Evolutionary conservation across 2,329 filamentous ascomycete species (phyloP), one percentile per base, ranked within the genome.

Genomic region (Aspergillus brunneoviolaceus): DNA sequence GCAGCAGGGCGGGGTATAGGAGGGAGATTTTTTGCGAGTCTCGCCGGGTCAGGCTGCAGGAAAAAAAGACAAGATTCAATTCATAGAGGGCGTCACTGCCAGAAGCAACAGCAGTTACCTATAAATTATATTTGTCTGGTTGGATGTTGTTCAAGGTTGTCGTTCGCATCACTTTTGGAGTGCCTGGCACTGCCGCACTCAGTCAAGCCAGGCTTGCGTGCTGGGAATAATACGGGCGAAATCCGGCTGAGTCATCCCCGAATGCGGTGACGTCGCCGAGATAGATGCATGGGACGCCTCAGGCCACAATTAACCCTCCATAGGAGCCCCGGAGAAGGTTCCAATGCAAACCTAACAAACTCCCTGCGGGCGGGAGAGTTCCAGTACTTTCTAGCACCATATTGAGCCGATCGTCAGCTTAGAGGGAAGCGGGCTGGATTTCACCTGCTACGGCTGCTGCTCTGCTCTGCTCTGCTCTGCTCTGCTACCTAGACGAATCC

Each of bases 361-460:
- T 61, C 52, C 11, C 39, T 42, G 35, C 27, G 39, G 35, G 27
- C 51, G 33, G 62, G 65, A 69, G 63, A 67, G 66, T 78, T 77
- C 76, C 75, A 77, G 75, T 74, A 77, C 72, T 70, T 78, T 77
- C 76, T 72, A 77, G 65, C 60, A 57, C 42, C 55, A 52, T 23
- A 50, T 42, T 52, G 14, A 45, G 56, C 53, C 49, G 65, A 68
- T 67, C 67, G 64, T 64, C 66, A 64, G 62, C 65, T 68, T 62
- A 65, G 59, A 63, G 64, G 63, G 51, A 60, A 60, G 51, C 55
- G 64, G 39, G 16, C 61, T 61, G 65, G 54, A 59, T 59, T 58
- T 61, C 51, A 45, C 39, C 63, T 64, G 48, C 53, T 49, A 19
- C 27, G 5, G n/a, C 49, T 63, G 63, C 60, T 65, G 12, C 4